phyloP scores from a whole-genome alignment of 1,284 basidiomycete species.

The Ustilago trichophora region DNA sequence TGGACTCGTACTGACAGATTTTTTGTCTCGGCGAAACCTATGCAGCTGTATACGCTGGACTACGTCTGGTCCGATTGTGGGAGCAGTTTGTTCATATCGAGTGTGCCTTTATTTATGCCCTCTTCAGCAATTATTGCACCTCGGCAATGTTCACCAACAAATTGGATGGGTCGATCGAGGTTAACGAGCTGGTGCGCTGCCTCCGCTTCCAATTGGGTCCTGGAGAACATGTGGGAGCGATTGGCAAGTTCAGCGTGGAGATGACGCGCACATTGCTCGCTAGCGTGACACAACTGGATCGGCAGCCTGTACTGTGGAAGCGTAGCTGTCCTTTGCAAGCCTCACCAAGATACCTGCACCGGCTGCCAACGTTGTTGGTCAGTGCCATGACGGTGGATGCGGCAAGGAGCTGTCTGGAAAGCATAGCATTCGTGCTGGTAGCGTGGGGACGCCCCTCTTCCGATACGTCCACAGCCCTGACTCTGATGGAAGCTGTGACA shows the following conservation, averaged over 20 bases:
- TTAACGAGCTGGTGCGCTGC: not conserved
- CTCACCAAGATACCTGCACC: constrained; percentile 5
- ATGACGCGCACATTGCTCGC: constrained; percentile 9
- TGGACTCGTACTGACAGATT: too few species aligned
- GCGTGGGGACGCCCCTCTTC: constrained; percentile 5
- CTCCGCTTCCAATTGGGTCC: not conserved
- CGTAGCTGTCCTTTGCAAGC: not conserved
- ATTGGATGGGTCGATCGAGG: constrained; percentile 5
- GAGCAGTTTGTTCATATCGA: constrained; percentile 17
- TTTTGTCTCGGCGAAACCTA: too few species aligned
- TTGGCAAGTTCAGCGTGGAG: constrained; percentile 3
- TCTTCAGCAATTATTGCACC: constrained; percentile 4
- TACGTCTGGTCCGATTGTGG: constrained; percentile 18
- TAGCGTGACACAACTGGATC: constrained; percentile 9
- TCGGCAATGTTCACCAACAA: constrained; percentile 6
- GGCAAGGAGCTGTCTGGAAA: constrained; percentile 11
- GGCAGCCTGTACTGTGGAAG: constrained; percentile 8
- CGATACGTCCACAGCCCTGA: not conserved
- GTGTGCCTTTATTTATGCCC: constrained; percentile 8
- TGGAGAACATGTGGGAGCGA: not conserved
- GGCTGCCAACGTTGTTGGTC: constrained; percentile 11
- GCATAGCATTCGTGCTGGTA: constrained; percentile 14
- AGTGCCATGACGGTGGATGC: constrained; percentile 21
- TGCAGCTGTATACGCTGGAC: constrained; percentile 5
- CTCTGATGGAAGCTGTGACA: constrained; percentile 19